These are phyloP conservation scores for Nitzschia putrida DNA, from an alignment of 108 stramenopile genomes.

Conservation along the genomic window DNA sequence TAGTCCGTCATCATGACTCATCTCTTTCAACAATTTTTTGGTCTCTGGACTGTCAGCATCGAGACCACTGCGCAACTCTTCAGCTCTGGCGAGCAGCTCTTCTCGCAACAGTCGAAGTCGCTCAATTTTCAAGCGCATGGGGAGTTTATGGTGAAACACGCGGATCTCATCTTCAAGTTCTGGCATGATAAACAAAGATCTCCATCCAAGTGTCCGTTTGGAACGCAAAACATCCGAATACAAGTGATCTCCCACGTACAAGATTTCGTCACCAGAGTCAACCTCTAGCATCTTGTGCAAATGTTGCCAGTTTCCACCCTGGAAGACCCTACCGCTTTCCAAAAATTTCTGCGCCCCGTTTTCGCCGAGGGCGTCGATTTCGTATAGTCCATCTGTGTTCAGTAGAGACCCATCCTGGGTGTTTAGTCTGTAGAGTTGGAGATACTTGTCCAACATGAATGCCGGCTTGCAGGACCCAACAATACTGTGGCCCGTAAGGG, in stretches of 20 bases:
- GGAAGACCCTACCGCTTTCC: slow-evolving; percentile 85
- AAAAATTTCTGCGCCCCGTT: slow-evolving; percentile 81
- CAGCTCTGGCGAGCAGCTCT: slow-evolving; percentile 56
- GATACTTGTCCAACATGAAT: slow-evolving; percentile 83
- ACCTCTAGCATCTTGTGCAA: slow-evolving; percentile 85
- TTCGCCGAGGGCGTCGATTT: slow-evolving; percentile 77
- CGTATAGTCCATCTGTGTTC: slow-evolving; percentile 91
- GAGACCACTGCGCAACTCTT: slow-evolving; percentile 37
- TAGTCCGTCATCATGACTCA: slow-evolving; percentile 70
- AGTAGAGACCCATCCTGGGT: slow-evolving; percentile 72
- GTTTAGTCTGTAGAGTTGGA: slow-evolving; percentile 87
- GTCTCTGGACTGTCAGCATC: slow-evolving; percentile 33
- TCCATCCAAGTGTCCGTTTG: slow-evolving; percentile 95
- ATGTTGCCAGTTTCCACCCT: slow-evolving; percentile 95
- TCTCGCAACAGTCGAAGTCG: slow-evolving; percentile 63
- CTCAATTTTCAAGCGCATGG: slow-evolving; percentile 52
- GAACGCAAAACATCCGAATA: slow-evolving; percentile 91
- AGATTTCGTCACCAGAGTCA: slow-evolving; percentile 88
- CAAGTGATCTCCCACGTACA: slow-evolving; percentile 97
- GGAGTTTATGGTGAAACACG: slow-evolving; percentile 51
- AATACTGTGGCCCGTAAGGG: slow-evolving; percentile 36
- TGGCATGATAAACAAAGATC: slow-evolving; percentile 89
- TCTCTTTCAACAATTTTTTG: slow-evolving; percentile 47
- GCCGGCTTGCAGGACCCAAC: slow-evolving; percentile 91
- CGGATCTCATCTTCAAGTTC: slow-evolving; percentile 86